These are phyloP conservation scores for Talinum fruticosum DNA, from an alignment of 148 eudicot species.

Conservation along the genomic window DNA sequence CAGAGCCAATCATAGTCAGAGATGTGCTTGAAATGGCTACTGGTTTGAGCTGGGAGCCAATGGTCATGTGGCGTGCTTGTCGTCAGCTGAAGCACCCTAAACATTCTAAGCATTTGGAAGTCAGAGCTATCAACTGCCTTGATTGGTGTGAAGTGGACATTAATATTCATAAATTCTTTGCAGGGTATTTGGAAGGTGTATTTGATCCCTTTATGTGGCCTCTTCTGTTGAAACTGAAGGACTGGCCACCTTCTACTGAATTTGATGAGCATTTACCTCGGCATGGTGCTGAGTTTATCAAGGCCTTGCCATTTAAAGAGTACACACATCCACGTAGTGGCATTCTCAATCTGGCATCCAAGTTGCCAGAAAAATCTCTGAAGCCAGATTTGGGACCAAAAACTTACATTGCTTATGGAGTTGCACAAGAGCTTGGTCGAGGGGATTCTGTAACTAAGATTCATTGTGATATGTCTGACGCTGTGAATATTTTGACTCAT, in stretches of 20 bases:
- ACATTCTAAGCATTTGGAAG: slow-evolving; percentile 34
- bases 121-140: slow-evolving; percentile 45
- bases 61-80: slow-evolving; percentile 65
- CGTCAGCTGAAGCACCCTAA: slow-evolving; percentile 40
- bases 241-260: slow-evolving; percentile 65
- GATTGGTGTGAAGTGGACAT: slow-evolving; percentile 56
- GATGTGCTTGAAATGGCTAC: slow-evolving; percentile 43
- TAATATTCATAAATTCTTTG: slow-evolving; percentile 53
- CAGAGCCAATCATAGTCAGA: slow-evolving; percentile 54
- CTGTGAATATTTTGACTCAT: slow-evolving; percentile 70
- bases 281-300: slow-evolving; percentile 61
- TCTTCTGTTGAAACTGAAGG: slow-evolving; percentile 55
- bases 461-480: slow-evolving; percentile 72
- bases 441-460: slow-evolving; percentile 80
- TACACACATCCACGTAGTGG: slow-evolving; percentile 60
- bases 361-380: slow-evolving; percentile 36
- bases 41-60: slow-evolving; percentile 72
- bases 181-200: slow-evolving; percentile 44
- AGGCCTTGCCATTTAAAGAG: slow-evolving; percentile 67
- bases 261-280: slow-evolving; percentile 55
- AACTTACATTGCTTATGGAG: slow-evolving; percentile 68
- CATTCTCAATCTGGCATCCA: slow-evolving; percentile 53
- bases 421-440: slow-evolving; percentile 66
- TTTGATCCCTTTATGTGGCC: slow-evolving; percentile 46
- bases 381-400: slow-evolving; percentile 78